phyloP scores from a whole-genome alignment of 2,329 filamentous ascomycete genomes.

The Ceratocystis colombiana region DNA sequence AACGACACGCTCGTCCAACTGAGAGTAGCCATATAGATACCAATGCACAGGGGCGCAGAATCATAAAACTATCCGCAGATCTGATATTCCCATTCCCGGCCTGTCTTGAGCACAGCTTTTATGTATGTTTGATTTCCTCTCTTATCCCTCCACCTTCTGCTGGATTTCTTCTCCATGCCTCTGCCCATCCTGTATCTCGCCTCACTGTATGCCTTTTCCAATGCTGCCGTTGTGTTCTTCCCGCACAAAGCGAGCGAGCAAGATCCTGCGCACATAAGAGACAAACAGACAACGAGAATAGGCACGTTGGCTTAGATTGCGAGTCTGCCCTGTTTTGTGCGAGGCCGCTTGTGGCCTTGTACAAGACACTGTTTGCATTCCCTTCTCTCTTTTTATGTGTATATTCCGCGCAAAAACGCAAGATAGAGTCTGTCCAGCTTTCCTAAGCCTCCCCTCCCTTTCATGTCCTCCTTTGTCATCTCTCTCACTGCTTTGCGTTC shows the following conservation, averaged over 20 bases:
- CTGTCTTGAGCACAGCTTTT: too few species aligned
- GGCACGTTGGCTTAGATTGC: neutral
- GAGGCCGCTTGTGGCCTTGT: neutral
- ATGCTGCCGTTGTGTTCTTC: neutral
- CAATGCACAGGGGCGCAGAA: neutral
- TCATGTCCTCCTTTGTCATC: neutral
- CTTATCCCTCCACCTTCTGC: too few species aligned
- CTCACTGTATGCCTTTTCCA: too few species aligned
- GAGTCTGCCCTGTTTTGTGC: neutral
- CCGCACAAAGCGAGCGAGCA: neutral
- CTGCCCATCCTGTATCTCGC: too few species aligned
- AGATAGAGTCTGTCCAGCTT: neutral
- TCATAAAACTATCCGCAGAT: neutral
- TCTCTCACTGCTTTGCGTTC: too few species aligned
- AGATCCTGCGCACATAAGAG: neutral
- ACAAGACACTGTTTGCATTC: neutral
- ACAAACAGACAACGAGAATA: slow-evolving; percentile 2
- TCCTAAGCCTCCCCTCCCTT: neutral
- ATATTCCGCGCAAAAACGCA: too few species aligned
- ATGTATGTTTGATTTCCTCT: too few species aligned
- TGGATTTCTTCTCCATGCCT: too few species aligned
- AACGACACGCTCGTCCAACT: neutral
- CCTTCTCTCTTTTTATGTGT: too few species aligned
- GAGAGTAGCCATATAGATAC: neutral
- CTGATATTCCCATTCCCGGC: neutral